Base-by-base conservation (phyloP, 2,329 filamentous ascomycete genomes). In the Hymenoscyphus fructigenus region DNA sequence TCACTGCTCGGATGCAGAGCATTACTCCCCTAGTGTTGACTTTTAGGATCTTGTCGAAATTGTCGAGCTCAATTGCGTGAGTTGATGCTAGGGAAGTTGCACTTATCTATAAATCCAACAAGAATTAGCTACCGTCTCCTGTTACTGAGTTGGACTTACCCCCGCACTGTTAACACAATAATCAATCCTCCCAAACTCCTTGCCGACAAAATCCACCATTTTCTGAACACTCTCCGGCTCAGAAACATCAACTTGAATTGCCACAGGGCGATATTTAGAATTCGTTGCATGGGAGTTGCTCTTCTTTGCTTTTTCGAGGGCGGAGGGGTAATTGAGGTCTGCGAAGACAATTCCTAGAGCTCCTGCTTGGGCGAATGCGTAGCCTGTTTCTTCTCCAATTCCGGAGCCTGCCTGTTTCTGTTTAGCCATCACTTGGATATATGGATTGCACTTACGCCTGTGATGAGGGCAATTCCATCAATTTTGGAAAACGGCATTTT, bases 111-210 rank as follows among this genome's bases (percentile, higher is more conserved):
- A 5, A 6, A 28, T 15, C 6, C 2, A 2, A 2, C 47, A 53
- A 2, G 14, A 3, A 26, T 5, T 7, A 38, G 3, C 3, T 14
- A 15, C 9, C 12, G 9, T 14, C 2, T 14, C 2, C 15, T 15
- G n/a, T 7, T n/a, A 3, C 26, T 9, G 15, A 12, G 3, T 7
- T 32, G 10, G 5, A 41, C 65, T 64, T 28, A 68, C 66, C 6
- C 69, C 69, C 0, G 85, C 85, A 6, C 84, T 78, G 58, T 87
- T 85, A 7, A 82, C 82, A 29, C 82, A 81, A 5, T 83, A 83
- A 67, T 85, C 81, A 17, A 86, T 79, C 57, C 79, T 79, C 7
- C 83, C 83, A 61, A 83, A 82, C 36, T 77, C 76, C 20, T 76
- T 68, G 17, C 85, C 71, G 20, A 79, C 77, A 5, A 61, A 17